Conservation (phyloP, 2,329 filamentous ascomycete species). For the Herpotrichia juniperi region DNA sequence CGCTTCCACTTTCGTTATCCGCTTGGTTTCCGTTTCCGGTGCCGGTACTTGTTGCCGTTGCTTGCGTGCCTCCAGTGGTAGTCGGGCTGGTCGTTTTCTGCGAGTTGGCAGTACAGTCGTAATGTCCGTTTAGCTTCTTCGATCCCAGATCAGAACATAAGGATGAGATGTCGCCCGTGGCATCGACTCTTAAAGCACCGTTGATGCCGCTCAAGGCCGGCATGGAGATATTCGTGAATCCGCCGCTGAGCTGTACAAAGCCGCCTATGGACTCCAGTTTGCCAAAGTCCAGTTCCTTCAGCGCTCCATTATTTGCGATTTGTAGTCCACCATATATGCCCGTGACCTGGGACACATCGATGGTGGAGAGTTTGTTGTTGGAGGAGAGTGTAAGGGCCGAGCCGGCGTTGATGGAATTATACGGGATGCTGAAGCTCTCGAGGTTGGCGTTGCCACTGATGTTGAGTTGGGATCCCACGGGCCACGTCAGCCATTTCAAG, state of each 20-base stretch:
- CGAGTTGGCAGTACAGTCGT: slow-evolving; percentile 21
- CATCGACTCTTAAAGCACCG: slow-evolving; percentile 21
- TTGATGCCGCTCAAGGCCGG: slow-evolving; percentile 16
- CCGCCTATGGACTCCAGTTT: slow-evolving; percentile 24
- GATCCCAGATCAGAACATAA: slow-evolving; percentile 19
- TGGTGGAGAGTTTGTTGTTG: slow-evolving; percentile 14
- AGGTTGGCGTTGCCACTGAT: slow-evolving; percentile 24
- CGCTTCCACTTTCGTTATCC: neutral
- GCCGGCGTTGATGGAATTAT: slow-evolving; percentile 19
- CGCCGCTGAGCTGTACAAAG: slow-evolving; percentile 21
- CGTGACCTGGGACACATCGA: slow-evolving; percentile 16
- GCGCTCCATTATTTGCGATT: slow-evolving; percentile 13
- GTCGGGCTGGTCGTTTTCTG: slow-evolving; percentile 1
- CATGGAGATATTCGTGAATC: slow-evolving; percentile 27
- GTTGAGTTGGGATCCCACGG: slow-evolving; percentile 18
- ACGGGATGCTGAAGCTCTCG: slow-evolving; percentile 16
- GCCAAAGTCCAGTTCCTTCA: slow-evolving; percentile 11
- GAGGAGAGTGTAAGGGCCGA: slow-evolving; percentile 16
- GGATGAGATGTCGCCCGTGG: slow-evolving; percentile 16
- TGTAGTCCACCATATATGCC: slow-evolving; percentile 22
- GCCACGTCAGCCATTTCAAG: slow-evolving; percentile 30
- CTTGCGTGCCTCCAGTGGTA: neutral
- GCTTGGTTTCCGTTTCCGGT: neutral
- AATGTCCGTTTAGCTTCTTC: slow-evolving; percentile 15
- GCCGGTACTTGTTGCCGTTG: neutral